phyloP scores from a whole-genome alignment of 352 stramenopile species.

The Pythium coloratum region DNA sequence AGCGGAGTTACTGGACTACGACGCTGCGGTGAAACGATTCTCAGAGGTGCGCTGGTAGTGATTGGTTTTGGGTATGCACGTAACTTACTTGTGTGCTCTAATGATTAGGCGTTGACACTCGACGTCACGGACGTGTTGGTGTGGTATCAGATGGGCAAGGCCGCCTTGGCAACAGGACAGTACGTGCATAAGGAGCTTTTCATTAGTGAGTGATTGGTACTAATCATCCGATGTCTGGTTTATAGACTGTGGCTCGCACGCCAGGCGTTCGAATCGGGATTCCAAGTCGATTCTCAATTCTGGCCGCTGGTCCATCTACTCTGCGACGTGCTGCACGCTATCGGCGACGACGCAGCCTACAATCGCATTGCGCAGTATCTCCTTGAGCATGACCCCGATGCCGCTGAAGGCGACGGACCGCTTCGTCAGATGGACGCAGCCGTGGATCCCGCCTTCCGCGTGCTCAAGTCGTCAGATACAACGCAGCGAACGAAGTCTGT shows the following conservation, averaged over 20 bases:
- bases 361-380: constrained; percentile 47
- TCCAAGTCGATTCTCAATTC: constrained; percentile 56
- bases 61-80: not conserved
- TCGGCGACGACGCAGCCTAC: constrained; percentile 57
- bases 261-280: constrained; percentile 54
- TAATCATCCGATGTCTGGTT: not conserved
- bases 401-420: not conserved
- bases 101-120: constrained; percentile 43
- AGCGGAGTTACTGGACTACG: constrained; percentile 41
- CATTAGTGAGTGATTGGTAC: not conserved
- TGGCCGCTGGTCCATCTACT: constrained; percentile 62
- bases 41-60: constrained; percentile 26
- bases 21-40: constrained; percentile 48
- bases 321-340: constrained; percentile 54
- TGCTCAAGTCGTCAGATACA: not conserved
- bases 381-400: constrained; percentile 39
- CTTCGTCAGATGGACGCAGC: constrained; percentile 4
- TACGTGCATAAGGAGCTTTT: constrained; percentile 12
- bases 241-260: constrained; percentile 61
- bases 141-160: constrained; percentile 68
- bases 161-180: constrained; percentile 59
- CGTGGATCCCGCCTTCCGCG: constrained; percentile 9
- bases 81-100: not conserved
- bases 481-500: not conserved
- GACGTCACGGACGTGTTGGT: constrained; percentile 77